These are phyloP conservation scores for Neofusicoccum laricinum DNA, from an alignment of 2,329 filamentous ascomycete species.

Conservation along the genomic window DNA sequence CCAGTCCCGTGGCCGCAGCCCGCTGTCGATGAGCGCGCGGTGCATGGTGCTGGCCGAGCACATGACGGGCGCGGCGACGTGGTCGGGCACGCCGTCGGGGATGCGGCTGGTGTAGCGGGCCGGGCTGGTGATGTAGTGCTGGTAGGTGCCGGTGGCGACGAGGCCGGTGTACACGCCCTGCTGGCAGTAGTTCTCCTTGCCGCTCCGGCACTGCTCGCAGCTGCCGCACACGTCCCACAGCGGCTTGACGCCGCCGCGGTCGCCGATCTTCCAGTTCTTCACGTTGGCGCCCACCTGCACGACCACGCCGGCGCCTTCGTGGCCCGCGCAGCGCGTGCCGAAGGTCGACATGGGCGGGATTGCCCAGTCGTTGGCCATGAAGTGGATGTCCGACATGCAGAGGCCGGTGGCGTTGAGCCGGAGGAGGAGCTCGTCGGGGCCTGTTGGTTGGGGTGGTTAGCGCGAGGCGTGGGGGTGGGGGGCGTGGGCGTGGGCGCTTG, in stretches of 20 bases:
- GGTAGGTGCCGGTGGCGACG: conserved; percentile 45
- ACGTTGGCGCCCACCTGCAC: conserved; percentile 55
- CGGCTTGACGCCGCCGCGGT: conserved; percentile 54
- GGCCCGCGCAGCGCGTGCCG: conserved; percentile 48
- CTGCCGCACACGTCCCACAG: conserved; percentile 51
- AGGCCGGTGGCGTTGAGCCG: conserved; percentile 58
- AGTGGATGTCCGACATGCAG: conserved; percentile 57
- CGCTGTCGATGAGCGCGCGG: conserved; percentile 52
- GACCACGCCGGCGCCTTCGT: conserved; percentile 58
- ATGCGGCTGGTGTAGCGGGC: conserved; percentile 49
- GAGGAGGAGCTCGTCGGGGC: conserved; percentile 55
- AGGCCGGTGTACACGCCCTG: conserved; percentile 48
- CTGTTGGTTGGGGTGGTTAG: conserved; percentile 25
- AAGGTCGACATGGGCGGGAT: conserved; percentile 37
- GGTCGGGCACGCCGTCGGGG: conserved; percentile 21
- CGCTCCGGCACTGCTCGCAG: conserved; percentile 51
- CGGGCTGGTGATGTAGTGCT: conserved; percentile 58
- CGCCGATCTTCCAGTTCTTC: conserved; percentile 49
- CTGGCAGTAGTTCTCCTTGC: conserved; percentile 53
- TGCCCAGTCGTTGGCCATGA: conserved; percentile 55
- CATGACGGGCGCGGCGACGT: conserved; percentile 37
- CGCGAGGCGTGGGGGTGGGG: not conserved
- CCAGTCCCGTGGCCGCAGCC: conserved; percentile 52
- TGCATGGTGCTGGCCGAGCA: conserved; percentile 54
- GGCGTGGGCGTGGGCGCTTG: conserved; percentile 21